Evolutionary conservation across 805 yeast genomes (phyloP).

Genomic region (Starmera quercuum): DNA sequence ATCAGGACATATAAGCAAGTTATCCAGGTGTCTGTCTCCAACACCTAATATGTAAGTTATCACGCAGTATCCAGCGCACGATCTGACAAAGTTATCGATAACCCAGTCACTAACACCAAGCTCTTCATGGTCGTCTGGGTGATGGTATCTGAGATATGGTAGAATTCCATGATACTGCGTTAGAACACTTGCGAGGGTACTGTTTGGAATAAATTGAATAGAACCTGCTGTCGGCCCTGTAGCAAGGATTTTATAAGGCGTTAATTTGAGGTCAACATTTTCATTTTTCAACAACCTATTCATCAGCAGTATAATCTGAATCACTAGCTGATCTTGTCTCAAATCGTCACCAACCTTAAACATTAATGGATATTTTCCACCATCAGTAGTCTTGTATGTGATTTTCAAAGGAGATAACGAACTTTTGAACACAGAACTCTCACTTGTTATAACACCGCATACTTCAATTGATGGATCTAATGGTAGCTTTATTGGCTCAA

Average conservation of each 20-base stretch:
- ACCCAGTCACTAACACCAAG: constrained; percentile 37
- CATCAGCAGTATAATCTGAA: constrained; percentile 87
- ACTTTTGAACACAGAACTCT: constrained; percentile 83
- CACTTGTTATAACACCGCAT: constrained; percentile 70
- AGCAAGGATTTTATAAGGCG: constrained; percentile 86
- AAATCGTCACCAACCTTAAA: constrained; percentile 93
- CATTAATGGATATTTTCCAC: constrained; percentile 65
- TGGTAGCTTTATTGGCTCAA: constrained; percentile 64
- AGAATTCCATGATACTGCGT: constrained; percentile 70
- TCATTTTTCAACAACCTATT: constrained; percentile 82
- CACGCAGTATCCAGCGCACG: constrained; percentile 97
- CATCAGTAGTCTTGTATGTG: constrained; percentile 54
- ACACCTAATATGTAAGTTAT: constrained; percentile 92
- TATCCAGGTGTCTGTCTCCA: constrained; percentile 95
- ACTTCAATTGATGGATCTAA: constrained; percentile 73
- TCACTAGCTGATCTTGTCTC: constrained; percentile 94
- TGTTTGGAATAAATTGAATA: constrained; percentile 90
- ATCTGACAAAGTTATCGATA: constrained; percentile 90
- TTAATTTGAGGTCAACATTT: constrained; percentile 78
- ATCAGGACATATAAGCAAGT: constrained; percentile 72
- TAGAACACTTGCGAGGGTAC: constrained; percentile 75
- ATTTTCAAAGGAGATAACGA: constrained; percentile 85
- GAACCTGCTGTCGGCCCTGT: constrained; percentile 90
- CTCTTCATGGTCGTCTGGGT: constrained; percentile 39
- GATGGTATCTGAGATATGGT: constrained; percentile 58